phyloP scores from a whole-genome alignment of 768 basidiomycete genomes.

The Mycena polygramma region DNA sequence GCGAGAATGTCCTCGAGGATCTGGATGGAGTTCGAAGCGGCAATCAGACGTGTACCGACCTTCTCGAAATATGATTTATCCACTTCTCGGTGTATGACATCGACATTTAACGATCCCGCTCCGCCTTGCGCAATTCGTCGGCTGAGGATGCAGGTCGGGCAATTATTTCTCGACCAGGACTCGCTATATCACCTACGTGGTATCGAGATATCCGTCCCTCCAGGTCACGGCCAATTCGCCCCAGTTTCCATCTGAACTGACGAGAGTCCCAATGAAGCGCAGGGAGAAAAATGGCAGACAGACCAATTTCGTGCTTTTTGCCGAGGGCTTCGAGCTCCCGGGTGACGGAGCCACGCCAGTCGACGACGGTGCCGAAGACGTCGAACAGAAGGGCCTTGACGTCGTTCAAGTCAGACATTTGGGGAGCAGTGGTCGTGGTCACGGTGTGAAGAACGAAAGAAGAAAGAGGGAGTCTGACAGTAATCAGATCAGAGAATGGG shows the following conservation, averaged over 20 bases:
- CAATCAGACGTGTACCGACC: neutral
- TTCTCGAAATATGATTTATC: neutral
- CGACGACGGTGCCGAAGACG: constrained; percentile 65
- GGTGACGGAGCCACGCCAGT: constrained; percentile 54
- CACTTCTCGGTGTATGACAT: constrained; percentile 69
- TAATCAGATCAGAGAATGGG: no score
- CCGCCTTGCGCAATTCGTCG: constrained; percentile 59
- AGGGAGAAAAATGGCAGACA: constrained; percentile 7
- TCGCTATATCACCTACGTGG: constrained; percentile 57
- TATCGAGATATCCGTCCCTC: constrained; percentile 63
- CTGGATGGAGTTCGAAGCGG: constrained; percentile 54
- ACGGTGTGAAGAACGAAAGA: no score
- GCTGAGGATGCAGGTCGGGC: constrained; percentile 52
- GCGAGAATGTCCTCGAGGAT: constrained; percentile 69
- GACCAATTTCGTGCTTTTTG: constrained; percentile 46
- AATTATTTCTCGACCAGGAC: neutral
- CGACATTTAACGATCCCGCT: constrained; percentile 63
- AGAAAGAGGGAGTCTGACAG: no score
- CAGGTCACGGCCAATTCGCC: constrained; percentile 67
- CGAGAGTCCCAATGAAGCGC: neutral
- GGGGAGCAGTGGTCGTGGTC: no score
- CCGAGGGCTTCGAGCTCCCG: constrained; percentile 48
- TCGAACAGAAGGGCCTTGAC: constrained; percentile 63
- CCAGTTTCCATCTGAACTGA: constrained; percentile 52
- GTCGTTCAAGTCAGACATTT: constrained; percentile 30